These are phyloP conservation scores for Ampelomyces quisqualis DNA, from an alignment of 2,329 filamentous ascomycete species.

Conservation along the genomic window DNA sequence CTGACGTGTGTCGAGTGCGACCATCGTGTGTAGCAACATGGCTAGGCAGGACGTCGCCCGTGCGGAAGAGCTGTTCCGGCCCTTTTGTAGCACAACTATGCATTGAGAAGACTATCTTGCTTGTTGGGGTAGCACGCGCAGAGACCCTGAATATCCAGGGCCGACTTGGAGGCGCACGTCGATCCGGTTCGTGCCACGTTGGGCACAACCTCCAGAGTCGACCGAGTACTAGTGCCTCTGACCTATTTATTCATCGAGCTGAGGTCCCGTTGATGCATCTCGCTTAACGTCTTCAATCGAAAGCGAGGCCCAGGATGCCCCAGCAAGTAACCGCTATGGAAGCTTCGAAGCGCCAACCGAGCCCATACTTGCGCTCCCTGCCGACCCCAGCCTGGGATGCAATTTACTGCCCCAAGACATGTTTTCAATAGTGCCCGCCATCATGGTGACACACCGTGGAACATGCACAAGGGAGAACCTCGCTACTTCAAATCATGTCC, in stretches of 20 bases:
- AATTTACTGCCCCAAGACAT: constrained; percentile 1
- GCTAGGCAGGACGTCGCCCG: constrained; percentile 15
- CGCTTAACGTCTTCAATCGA: constrained; percentile 16
- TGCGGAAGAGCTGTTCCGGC: constrained; percentile 4
- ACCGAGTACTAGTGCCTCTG: neutral
- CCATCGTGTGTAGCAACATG: constrained; percentile 23
- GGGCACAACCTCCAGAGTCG: too few species aligned
- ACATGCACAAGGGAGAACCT: constrained; percentile 13
- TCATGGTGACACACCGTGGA: constrained; percentile 7
- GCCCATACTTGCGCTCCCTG: constrained; percentile 21
- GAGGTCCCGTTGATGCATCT: constrained; percentile 6
- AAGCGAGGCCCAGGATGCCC: constrained; percentile 23
- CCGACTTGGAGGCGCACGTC: constrained; percentile 12
- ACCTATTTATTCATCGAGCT: neutral
- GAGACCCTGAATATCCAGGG: constrained; percentile 19
- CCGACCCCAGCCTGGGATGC: constrained; percentile 18
- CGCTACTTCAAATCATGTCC: constrained; percentile 12
- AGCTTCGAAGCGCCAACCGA: constrained; percentile 28
- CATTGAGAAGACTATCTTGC: neutral
- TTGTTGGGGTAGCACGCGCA: constrained; percentile 14
- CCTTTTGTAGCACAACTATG: neutral
- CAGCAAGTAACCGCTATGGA: constrained; percentile 21
- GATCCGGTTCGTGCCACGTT: constrained; percentile 16
- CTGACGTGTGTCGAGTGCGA: constrained; percentile 22
- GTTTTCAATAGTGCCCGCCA: neutral